Evolutionary conservation across 2,329 filamentous ascomycete genomes (phyloP).

Genomic region (Botrytis tulipae): DNA sequence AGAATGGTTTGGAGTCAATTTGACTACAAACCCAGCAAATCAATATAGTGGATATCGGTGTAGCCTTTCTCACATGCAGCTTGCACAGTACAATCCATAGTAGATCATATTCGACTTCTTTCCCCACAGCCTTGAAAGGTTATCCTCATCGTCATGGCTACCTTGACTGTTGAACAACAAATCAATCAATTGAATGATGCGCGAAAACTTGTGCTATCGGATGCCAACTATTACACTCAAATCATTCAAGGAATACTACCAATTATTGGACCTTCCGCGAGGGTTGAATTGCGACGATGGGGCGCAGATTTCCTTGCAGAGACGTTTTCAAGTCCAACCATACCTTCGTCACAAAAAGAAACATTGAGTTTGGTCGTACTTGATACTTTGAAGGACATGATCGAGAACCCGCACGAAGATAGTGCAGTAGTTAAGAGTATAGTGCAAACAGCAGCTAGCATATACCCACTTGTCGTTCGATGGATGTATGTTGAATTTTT

Average conservation of each 20-base stretch:
- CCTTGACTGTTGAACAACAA: slow-evolving; percentile 67
- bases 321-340: slow-evolving; percentile 88
- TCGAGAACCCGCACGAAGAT: slow-evolving; percentile 74
- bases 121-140: slow-evolving; percentile 17
- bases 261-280: slow-evolving; percentile 73
- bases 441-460: slow-evolving; percentile 84
- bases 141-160: slow-evolving; percentile 46
- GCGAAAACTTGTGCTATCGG: slow-evolving; percentile 81
- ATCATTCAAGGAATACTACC: slow-evolving; percentile 92
- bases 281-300: slow-evolving; percentile 87
- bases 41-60: slow-evolving; percentile 15
- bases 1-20: slow-evolving; percentile 12
- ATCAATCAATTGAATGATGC: slow-evolving; percentile 87
- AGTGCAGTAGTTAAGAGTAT: slow-evolving; percentile 77
- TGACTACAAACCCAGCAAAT: slow-evolving; percentile 4
- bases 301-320: slow-evolving; percentile 94
- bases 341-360: slow-evolving; percentile 76
- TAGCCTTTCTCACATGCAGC: slow-evolving; percentile 29
- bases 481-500: slow-evolving; percentile 74
- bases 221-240: slow-evolving; percentile 84
- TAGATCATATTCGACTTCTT: slow-evolving; percentile 29
- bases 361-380: slow-evolving; percentile 74
- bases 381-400: slow-evolving; percentile 68
- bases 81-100: slow-evolving; percentile 25
- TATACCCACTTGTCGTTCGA: slow-evolving; percentile 88